phyloP scores from a whole-genome alignment of 106 monocot species.

The Cymbidium sinense region DNA sequence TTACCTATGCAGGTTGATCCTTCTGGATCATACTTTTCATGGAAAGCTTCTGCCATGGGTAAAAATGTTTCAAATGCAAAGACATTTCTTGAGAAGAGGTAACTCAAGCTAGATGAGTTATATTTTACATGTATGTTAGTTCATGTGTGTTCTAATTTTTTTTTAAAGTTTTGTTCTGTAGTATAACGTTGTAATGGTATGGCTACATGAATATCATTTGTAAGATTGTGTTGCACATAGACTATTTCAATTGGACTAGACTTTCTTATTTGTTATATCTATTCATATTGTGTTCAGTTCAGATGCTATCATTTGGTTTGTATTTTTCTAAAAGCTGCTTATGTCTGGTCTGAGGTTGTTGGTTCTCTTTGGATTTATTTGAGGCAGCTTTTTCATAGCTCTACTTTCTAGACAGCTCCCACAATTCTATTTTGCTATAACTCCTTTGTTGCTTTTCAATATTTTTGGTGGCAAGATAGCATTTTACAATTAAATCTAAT shows the following conservation, averaged over 20 bases:
- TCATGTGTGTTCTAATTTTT: not conserved
- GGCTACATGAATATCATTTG: not conserved
- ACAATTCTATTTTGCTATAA: too few relatives aligned
- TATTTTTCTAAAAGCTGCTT: too few relatives aligned
- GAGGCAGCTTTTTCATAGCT: too few relatives aligned
- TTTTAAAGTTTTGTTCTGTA: conserved; percentile 1
- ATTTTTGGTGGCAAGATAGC: too few relatives aligned
- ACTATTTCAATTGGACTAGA: not conserved
- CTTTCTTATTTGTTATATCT: not conserved
- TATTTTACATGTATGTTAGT: not conserved
- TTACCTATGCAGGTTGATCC: conserved; percentile 74
- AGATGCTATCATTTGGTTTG: not conserved
- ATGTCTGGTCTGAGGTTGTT: too few relatives aligned
- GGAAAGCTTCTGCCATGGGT: conserved; percentile 99
- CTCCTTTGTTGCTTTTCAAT: too few relatives aligned
- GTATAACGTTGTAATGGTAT: not conserved
- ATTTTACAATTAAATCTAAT: too few relatives aligned
- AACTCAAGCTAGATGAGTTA: not conserved
- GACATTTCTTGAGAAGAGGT: conserved; percentile 97
- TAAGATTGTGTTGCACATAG: too few relatives aligned
- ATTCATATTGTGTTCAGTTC: not conserved
- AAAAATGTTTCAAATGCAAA: conserved; percentile 99
- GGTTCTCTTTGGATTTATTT: too few relatives aligned
- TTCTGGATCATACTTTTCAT: conserved; percentile 97
- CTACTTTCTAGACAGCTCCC: too few relatives aligned